Base-by-base conservation (phyloP, 805 yeast species). In the Candida germanica region DNA sequence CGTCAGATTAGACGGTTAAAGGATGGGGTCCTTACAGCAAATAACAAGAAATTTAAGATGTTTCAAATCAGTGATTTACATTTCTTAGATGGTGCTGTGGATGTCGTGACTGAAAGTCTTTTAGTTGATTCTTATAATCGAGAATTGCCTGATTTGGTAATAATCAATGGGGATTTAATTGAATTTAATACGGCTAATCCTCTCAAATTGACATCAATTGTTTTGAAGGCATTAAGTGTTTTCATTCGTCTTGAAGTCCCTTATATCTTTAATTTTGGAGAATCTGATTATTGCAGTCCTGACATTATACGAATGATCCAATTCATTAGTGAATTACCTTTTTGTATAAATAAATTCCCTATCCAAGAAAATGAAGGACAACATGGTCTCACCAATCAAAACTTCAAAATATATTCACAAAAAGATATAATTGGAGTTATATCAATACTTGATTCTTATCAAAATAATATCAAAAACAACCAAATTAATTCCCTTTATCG, bases 161-260 rank as follows among this genome's bases (percentile, higher is more conserved):
- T 67, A n/a, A 53, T 67, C 36, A 61, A 66, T 8, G 73, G 73
- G 2, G 73, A 67, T 42, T 44, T 64, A 38, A 48, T 66, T 30
- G 69, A 67, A 37, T 38, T 51, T 25, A 10, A 31, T 21, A 9
- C 6, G 5, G 14, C 26, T 2, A 10, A 12, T 9, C 6, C 4
- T 49, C 5, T 29, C 40, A 5, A 64, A 61, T 35, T 55, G 49
- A 38, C 60, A 54, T 36, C 56, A 60, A 13, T 59, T 50, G 13
- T 33, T 59, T 9, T 46, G 59, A 33, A 65, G 59, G 44, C 55
- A 56, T 3, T 51, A 56, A 20, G 54, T 54, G 13, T 69, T 5
- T 56, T 67, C 14, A 46, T 67, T 13, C 37, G 46, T n/a, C 43
- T 46, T 5, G 50, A 49, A 12, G 46, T 59, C 16, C 64, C 62